Conservation (phyloP, 768 basidiomycete genomes). For the Lentinula sp. region DNA sequence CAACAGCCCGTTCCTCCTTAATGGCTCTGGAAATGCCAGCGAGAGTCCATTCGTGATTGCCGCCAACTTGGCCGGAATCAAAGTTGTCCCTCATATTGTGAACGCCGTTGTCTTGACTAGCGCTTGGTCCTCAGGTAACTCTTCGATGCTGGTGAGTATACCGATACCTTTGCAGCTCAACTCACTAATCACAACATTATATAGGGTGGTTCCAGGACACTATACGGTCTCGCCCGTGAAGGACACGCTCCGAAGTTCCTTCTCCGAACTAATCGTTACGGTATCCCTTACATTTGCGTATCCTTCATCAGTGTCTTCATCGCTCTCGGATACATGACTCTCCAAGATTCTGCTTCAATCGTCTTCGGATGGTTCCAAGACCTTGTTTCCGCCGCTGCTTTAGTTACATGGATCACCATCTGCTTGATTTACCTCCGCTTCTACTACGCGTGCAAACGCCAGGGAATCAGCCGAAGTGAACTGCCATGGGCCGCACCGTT, state of each 20-base stretch:
- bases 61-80: conserved; percentile 53
- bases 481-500: conserved; percentile 26
- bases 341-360: neutral
- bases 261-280: conserved; percentile 10
- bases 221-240: conserved; percentile 16
- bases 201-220: conserved; percentile 8
- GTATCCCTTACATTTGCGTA: conserved; percentile 11
- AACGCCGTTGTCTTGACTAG: conserved; percentile 48
- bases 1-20: conserved; percentile 35
- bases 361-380: conserved; percentile 8
- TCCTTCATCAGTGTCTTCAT: neutral
- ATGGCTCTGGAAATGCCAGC: conserved; percentile 32
- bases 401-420: conserved; percentile 6
- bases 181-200: neutral
- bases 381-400: neutral
- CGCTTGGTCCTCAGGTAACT: conserved; percentile 47
- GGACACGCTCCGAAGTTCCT: conserved; percentile 13
- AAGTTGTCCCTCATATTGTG: conserved; percentile 42
- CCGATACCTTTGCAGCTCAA: conserved; percentile 16
- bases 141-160: conserved; percentile 21
- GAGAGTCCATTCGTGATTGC: conserved; percentile 74
- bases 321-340: conserved; percentile 4
- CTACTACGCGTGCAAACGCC: conserved; percentile 8
- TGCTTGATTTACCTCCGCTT: conserved; percentile 4
- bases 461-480: conserved; percentile 12